Evolutionary conservation across 805 yeast genomes (phyloP).

Genomic region (Candida ulmi): DNA sequence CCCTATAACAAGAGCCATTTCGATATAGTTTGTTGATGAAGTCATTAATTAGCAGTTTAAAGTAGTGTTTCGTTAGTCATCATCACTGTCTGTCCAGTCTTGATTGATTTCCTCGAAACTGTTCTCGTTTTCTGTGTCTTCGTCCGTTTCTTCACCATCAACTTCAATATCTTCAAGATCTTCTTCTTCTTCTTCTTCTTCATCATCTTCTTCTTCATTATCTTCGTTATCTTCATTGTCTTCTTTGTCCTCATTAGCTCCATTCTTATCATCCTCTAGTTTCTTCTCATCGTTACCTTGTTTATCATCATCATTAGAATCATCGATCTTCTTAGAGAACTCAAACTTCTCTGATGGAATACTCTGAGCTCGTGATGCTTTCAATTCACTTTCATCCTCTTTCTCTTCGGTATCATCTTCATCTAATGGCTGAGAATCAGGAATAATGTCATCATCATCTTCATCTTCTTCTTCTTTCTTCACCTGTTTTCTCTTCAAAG

Average conservation of each 20-base stretch:
- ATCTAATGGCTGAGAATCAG: neutral
- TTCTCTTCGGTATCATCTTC: too few species aligned
- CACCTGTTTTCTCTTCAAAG: neutral
- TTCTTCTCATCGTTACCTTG: neutral
- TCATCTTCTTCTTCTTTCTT: neutral
- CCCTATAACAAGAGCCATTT: too few species aligned
- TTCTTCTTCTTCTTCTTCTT: slow-evolving; percentile 6
- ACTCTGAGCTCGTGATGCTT: neutral
- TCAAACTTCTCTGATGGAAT: neutral
- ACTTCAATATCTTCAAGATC: slow-evolving; percentile 4
- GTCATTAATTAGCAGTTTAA: too few species aligned
- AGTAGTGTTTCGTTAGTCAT: too few species aligned
- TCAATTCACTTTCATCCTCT: neutral
- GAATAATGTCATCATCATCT: neutral
- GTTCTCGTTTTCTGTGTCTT: neutral
- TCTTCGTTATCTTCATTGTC: slow-evolving; percentile 6
- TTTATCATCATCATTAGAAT: neutral
- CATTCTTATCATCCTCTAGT: slow-evolving; percentile 4
- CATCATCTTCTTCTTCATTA: slow-evolving; percentile 2
- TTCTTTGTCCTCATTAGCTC: slow-evolving; percentile 3
- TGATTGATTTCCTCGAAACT: neutral
- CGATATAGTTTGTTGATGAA: too few species aligned
- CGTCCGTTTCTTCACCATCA: neutral
- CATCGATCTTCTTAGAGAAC: neutral
- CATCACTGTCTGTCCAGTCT: neutral